These are phyloP conservation scores for Phylloporus scabripes DNA, from an alignment of 768 basidiomycete species.

Conservation along the genomic window DNA sequence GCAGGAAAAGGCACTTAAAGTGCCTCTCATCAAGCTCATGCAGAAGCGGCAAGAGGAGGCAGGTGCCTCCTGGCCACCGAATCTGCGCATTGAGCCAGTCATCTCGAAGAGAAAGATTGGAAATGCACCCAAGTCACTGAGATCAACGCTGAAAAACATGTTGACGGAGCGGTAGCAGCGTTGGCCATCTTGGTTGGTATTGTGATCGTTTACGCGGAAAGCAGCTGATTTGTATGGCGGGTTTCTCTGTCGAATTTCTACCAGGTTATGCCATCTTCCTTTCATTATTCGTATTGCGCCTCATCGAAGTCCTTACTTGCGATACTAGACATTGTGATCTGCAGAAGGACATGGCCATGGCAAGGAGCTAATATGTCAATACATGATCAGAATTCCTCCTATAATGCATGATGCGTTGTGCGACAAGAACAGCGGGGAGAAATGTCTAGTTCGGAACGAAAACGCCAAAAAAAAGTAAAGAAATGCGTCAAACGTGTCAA, in stretches of 20 bases:
- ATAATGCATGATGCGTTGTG: conserved; percentile 18
- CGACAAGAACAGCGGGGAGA: conserved; percentile 8
- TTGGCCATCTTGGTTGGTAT: not conserved
- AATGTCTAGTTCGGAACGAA: conserved; percentile 7
- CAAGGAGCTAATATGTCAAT: no score
- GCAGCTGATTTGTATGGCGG: not conserved
- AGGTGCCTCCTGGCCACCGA: conserved; percentile 40
- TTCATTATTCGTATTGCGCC: no score
- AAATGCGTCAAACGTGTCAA: not conserved
- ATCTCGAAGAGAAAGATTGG: conserved; percentile 36
- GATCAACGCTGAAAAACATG: conserved; percentile 38
- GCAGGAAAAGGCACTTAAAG: conserved; percentile 25
- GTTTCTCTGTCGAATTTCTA: no score
- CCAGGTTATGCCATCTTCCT: no score
- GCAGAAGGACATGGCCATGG: no score
- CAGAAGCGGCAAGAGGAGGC: conserved; percentile 35
- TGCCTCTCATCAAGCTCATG: conserved; percentile 39
- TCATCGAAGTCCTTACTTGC: not conserved
- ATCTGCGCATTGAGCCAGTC: conserved; percentile 47
- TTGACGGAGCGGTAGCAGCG: conserved; percentile 29
- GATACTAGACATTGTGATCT: not conserved
- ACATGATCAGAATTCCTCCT: conserved; percentile 25
- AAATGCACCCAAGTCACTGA: conserved; percentile 34
- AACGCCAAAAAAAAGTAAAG: not conserved
- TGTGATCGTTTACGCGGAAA: not conserved